Evolutionary conservation across 106 monocot species (phyloP).

Genomic region (Dendrobium chrysotoxum): DNA sequence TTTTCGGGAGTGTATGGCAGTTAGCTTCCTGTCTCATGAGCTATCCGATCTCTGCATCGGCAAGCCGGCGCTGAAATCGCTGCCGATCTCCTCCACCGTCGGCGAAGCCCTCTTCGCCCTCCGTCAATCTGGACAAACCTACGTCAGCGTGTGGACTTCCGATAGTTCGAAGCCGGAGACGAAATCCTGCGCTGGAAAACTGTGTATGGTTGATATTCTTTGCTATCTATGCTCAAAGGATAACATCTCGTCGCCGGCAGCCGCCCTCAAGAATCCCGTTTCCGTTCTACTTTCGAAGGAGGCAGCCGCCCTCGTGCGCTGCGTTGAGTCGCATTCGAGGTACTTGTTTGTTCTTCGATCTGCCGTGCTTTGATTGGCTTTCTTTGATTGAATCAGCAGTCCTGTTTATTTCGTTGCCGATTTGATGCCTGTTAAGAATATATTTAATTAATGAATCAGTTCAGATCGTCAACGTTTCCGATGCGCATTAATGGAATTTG

Average conservation of each 20-base stretch:
- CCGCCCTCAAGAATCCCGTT: constrained; percentile 39
- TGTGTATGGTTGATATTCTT: constrained; percentile 64
- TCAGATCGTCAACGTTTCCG: background rate
- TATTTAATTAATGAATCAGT: background rate
- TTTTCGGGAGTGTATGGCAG: constrained; percentile 51
- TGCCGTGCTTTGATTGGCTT: constrained; percentile 1
- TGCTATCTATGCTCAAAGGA: constrained; percentile 56
- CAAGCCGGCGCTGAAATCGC: constrained; percentile 60
- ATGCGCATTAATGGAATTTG: background rate
- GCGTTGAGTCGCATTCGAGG: constrained; percentile 51
- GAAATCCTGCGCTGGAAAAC: constrained; percentile 29
- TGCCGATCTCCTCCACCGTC: constrained; percentile 52
- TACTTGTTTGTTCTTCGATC: constrained; percentile 3
- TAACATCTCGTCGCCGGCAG: constrained; percentile 26
- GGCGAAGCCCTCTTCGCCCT: constrained; percentile 58
- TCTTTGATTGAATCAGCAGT: background rate
- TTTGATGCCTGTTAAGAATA: background rate
- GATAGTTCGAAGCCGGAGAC: background rate
- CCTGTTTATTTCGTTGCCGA: background rate
- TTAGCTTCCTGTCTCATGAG: constrained; percentile 34
- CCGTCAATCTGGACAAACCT: constrained; percentile 27
- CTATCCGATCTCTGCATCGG: constrained; percentile 95
- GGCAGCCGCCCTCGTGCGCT: constrained; percentile 22
- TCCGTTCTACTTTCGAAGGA: constrained; percentile 28
- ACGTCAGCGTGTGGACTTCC: constrained; percentile 33